Conservation (phyloP, 2,329 filamentous ascomycete species). For the Cladosporium sp. region DNA sequence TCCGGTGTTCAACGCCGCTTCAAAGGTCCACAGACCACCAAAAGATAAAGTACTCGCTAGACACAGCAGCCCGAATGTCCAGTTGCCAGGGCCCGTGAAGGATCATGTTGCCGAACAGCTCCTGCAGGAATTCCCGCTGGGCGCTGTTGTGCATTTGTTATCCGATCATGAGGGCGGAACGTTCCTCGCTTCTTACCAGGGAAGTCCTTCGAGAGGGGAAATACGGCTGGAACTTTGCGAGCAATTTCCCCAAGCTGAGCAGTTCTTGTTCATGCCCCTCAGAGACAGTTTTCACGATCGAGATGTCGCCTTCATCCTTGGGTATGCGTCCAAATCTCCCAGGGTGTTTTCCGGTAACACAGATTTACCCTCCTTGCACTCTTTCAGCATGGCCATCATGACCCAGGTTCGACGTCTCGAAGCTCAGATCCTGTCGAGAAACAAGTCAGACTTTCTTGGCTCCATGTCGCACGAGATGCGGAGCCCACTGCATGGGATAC, state of each 20-base stretch:
- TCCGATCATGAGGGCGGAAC: not conserved
- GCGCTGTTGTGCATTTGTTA: not conserved
- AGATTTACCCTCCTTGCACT: slow-evolving; percentile 23
- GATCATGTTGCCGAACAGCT: not conserved
- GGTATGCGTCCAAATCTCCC: slow-evolving; percentile 37
- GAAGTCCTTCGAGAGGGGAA: too few relatives aligned
- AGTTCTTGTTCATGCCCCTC: slow-evolving; percentile 42
- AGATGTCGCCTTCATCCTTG: slow-evolving; percentile 39
- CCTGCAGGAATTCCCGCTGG: not conserved
- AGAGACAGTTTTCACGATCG: slow-evolving; percentile 42
- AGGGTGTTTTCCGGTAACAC: slow-evolving; percentile 33
- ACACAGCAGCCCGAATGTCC: not conserved
- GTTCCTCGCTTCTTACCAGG: not conserved
- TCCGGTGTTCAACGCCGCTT: not conserved
- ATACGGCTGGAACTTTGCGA: not conserved
- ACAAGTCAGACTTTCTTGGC: slow-evolving; percentile 36
- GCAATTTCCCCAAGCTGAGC: slow-evolving; percentile 5
- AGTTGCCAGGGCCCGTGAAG: not conserved
- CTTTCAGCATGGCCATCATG: slow-evolving; percentile 52
- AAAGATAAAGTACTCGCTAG: not conserved
- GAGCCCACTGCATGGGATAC: slow-evolving; percentile 24
- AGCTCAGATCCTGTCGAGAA: slow-evolving; percentile 37
- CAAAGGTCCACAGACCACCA: not conserved
- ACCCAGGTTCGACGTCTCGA: slow-evolving; percentile 50
- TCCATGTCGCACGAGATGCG: slow-evolving; percentile 36